These are phyloP conservation scores for Pleurotus salmoneostramineus DNA, from an alignment of 768 basidiomycete genomes.

Conservation along the genomic window DNA sequence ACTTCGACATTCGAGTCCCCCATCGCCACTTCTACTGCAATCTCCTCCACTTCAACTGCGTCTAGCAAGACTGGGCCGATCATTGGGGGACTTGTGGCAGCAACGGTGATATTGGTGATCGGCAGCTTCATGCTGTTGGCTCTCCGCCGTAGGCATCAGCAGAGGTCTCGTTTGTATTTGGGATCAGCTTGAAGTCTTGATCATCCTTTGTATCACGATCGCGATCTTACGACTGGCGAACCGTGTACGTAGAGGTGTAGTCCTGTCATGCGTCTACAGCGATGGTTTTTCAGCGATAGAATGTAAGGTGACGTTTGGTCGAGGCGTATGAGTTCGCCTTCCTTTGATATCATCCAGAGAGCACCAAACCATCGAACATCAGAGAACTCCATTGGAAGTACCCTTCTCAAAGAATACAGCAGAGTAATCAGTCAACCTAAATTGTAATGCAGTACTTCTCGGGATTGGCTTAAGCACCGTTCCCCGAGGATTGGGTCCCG, in stretches of 20 bases:
- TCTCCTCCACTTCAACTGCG: neutral
- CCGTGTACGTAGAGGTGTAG: too few relatives aligned
- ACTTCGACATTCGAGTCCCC: neutral
- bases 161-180: neutral
- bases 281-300: too few relatives aligned
- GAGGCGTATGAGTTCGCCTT: neutral
- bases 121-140: neutral
- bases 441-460: constrained; percentile 60
- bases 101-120: neutral
- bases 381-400: constrained; percentile 63
- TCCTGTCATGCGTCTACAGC: too few relatives aligned
- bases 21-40: neutral
- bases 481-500: constrained; percentile 37
- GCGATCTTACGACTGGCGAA: too few relatives aligned
- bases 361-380: too few relatives aligned
- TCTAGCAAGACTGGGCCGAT: neutral
- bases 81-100: constrained; percentile 6
- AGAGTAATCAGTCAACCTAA: constrained; percentile 62
- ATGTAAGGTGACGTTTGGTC: too few relatives aligned
- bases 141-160: constrained; percentile 6
- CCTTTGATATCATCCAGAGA: neutral
- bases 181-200: neutral
- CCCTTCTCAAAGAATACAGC: constrained; percentile 72
- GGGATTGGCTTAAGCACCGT: constrained; percentile 38
- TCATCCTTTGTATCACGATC: too few relatives aligned